Evolutionary conservation across 495 filamentous ascomycete genomes (phyloP).

Genomic region (Cercophora samala): DNA sequence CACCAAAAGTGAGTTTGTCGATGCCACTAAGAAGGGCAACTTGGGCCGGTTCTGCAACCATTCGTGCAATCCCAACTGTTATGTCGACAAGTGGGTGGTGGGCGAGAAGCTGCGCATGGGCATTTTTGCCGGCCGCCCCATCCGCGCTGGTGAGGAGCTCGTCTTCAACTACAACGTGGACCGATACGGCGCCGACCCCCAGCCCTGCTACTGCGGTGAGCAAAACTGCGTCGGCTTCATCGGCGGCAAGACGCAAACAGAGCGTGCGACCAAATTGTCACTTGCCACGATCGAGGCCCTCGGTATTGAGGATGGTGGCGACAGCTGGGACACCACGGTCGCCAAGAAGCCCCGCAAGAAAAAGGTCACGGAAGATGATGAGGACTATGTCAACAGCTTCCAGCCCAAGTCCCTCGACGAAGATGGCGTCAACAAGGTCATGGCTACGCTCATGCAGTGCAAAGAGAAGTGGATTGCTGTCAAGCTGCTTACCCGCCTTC

Average conservation of each 20-base stretch:
- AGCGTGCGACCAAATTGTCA: conserved; percentile 87
- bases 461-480: conserved; percentile 99
- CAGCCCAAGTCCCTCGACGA: conserved; percentile 81
- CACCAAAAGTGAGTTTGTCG: conserved; percentile 92
- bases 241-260: conserved; percentile 95
- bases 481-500: conserved; percentile 86
- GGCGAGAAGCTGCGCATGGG: conserved; percentile 99
- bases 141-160: conserved; percentile 87
- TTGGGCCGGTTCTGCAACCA: conserved; percentile 98
- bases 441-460: conserved; percentile 97
- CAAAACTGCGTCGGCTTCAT: conserved; percentile 94
- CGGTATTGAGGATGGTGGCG: conserved; percentile 81
- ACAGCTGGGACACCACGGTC: conserved; percentile 85
- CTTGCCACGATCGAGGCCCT: conserved; percentile 90
- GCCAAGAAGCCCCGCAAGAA: conserved; percentile 88
- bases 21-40: conserved; percentile 95
- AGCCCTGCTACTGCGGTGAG: conserved; percentile 95
- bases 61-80: conserved; percentile 98
- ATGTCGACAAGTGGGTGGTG: conserved; percentile 99
- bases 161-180: conserved; percentile 99
- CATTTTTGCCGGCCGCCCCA: conserved; percentile 87
- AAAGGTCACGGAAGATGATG: conserved; percentile 91
- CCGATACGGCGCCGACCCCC: conserved; percentile 92
- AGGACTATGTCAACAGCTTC: conserved; percentile 91
- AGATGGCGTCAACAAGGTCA: conserved; percentile 90